Evolutionary conservation across 148 eudicot genomes (phyloP).

Genomic region (Drosera capensis): DNA sequence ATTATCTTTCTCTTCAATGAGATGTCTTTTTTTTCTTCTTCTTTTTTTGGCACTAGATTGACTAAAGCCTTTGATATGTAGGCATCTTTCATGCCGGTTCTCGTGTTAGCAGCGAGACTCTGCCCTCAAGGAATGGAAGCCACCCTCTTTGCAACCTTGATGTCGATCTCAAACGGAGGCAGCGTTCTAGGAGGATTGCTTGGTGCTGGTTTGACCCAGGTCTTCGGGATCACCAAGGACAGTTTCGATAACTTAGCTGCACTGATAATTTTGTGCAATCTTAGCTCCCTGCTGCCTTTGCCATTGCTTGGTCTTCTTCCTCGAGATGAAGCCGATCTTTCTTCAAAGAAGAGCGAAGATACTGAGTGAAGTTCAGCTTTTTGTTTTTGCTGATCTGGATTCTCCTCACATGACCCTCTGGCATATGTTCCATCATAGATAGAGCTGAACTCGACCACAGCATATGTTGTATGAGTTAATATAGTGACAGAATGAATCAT

Average conservation of each 20-base stretch:
- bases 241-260: constrained; percentile 54
- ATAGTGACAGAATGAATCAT: no score
- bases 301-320: constrained; percentile 83
- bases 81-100: constrained; percentile 98
- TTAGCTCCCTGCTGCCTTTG: constrained; percentile 81
- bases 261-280: constrained; percentile 75
- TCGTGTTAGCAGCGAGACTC: constrained; percentile 81
- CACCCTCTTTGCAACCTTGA: constrained; percentile 92
- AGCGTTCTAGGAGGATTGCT: constrained; percentile 77
- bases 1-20: background rate
- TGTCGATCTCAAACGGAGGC: constrained; percentile 91
- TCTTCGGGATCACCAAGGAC: constrained; percentile 80
- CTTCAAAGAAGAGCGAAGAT: constrained; percentile 27
- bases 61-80: constrained; percentile 8
- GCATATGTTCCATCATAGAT: no score
- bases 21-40: background rate
- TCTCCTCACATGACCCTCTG: no score
- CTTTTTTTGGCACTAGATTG: background rate
- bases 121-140: constrained; percentile 98
- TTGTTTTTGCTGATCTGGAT: no score
- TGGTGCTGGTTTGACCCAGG: constrained; percentile 86
- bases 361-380: constrained; percentile 55
- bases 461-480: no score
- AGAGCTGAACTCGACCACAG: no score
- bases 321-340: constrained; percentile 25